phyloP scores from a whole-genome alignment of 495 filamentous ascomycete species.

The Penicillium nucicola region DNA sequence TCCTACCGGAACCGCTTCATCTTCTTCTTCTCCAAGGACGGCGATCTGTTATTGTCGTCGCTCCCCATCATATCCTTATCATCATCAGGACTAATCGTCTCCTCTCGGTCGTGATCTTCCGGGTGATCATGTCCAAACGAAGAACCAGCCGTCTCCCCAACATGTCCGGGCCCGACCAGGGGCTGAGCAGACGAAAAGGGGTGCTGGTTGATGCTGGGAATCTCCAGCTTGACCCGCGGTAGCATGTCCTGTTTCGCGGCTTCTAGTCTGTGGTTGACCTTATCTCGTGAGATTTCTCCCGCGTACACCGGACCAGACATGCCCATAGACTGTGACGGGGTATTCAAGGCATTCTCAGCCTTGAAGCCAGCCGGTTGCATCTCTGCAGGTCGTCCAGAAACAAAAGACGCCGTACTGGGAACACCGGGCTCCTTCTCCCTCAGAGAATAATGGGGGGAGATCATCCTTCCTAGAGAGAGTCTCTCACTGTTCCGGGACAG shows the following conservation, averaged over 20 bases:
- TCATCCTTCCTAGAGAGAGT: slow-evolving; percentile 18
- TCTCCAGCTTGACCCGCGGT: slow-evolving; percentile 21
- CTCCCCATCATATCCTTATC: slow-evolving; percentile 28
- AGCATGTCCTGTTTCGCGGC: slow-evolving; percentile 13
- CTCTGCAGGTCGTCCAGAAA: slow-evolving; percentile 14
- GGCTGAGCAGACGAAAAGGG: slow-evolving; percentile 15
- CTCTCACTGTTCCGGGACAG: slow-evolving; percentile 36
- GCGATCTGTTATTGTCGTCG: slow-evolving; percentile 21
- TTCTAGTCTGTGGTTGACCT: slow-evolving; percentile 3
- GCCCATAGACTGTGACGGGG: slow-evolving; percentile 11
- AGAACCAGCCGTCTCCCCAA: slow-evolving; percentile 16
- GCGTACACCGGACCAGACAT: slow-evolving; percentile 12
- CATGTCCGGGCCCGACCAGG: slow-evolving; percentile 10
- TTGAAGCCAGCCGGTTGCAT: slow-evolving; percentile 32
- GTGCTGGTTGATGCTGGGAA: slow-evolving; percentile 16
- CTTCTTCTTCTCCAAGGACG: slow-evolving; percentile 72
- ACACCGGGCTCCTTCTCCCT: slow-evolving; percentile 20
- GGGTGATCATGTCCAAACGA: slow-evolving; percentile 14
- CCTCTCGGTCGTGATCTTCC: slow-evolving; percentile 26
- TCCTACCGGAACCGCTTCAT: slow-evolving; percentile 94
- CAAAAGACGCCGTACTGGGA: not conserved
- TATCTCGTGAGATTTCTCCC: slow-evolving; percentile 16
- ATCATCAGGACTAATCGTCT: slow-evolving; percentile 30
- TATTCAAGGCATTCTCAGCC: slow-evolving; percentile 37
- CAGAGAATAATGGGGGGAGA: slow-evolving; percentile 19